Evolutionary conservation across 2,329 filamentous ascomycete species (phyloP), one percentile per base, ranked within the genome.

Genomic region (Fusarium sp.): DNA sequence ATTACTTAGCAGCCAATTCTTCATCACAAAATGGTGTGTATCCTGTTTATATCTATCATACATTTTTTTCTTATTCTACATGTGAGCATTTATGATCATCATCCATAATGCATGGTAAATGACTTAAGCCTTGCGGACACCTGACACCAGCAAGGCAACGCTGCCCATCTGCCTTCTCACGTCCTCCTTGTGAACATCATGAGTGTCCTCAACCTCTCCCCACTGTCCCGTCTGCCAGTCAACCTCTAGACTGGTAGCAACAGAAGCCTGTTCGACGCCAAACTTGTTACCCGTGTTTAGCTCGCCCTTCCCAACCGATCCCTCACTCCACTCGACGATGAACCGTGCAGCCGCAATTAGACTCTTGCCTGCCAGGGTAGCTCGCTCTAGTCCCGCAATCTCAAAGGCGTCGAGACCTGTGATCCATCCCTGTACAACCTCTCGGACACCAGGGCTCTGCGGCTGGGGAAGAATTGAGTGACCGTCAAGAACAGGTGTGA

Each of bases 201-300:
- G 96, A 27, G 94, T 97, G 80, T 99, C 94, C 79, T 99, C 96
- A 1, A 99, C 96, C 83, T 97, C 94, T 8, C 96, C 96, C 95
- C 96, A 98, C 80, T 91, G 90, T 27, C 87, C 83, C 1, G 90
- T 96, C 85, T 99, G 96, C 90, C 93, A 97, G 69, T 88, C 85
- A 14, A 97, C 93, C 83, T 99, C 96, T 42, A 96, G 79, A 74
- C 87, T 97, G 6, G 91, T 89, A 13, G 91, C 90, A 74, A 86
- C 84, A 0, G 92, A 90, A 1, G 94, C 95, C 77, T 97, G 89
- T 74, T 97, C 91, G 11, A 96, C 89, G 0, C 92, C 91, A 77
- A 96, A 97, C 61, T 66, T 73, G 54, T 74, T 74, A 33, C 76
- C 80, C 6, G 29, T 64, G 27, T 69, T 69, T 8, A 73, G 56